Base-by-base conservation (phyloP, 1,284 basidiomycete species). In the Kalmanozyma brasiliensis region DNA sequence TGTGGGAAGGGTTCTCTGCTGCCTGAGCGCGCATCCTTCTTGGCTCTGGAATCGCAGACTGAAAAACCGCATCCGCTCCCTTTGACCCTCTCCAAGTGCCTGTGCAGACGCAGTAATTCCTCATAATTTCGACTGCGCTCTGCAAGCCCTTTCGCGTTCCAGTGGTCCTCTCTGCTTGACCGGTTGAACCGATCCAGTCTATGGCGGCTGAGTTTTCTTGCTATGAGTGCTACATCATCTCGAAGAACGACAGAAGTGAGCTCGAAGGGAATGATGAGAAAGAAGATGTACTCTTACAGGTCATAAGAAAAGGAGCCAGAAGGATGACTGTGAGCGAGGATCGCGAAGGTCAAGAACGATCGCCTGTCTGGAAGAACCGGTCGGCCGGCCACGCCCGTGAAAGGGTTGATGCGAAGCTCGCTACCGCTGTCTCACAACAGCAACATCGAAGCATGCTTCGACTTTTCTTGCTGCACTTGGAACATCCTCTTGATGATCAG, bases 81-180 rank as follows among this genome's bases (percentile, higher is more conserved):
- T 17, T 7, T 20, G 19, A n/a, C 17, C 17, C 42, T 51, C 36
- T 36, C 23, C 35, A 29, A 49, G 51, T 53, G 42, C 55, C 49
- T 17, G 1, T 20, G 45, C 49, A 32, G 4, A 11, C 7, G 13
- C n/a, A 22, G 41, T 65, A 65, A 59, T 55, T 55, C 62, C 62
- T 65, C 40, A 23, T 65, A 65, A 59, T 23, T 65, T 55, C 62
- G 56, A 33, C 35, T 26, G 46, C 40, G 26, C 33, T 26, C 32
- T 37, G 22, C 14, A 14, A 48, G 32, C 20, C 36, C 26, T 46
- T 16, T n/a, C n/a, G n/a, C n/a, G n/a, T n/a, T n/a, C n/a, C n/a
- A n/a, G 16, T 32, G 19, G 30, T 49, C 32, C 7, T 9, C 20
- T 22, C 33, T 14, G 11, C 52, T 45, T 4, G 49, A 56, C 60